Evolutionary conservation across 2,329 filamentous ascomycete species (phyloP).

Genomic region (Colletotrichum orchidophilum): DNA sequence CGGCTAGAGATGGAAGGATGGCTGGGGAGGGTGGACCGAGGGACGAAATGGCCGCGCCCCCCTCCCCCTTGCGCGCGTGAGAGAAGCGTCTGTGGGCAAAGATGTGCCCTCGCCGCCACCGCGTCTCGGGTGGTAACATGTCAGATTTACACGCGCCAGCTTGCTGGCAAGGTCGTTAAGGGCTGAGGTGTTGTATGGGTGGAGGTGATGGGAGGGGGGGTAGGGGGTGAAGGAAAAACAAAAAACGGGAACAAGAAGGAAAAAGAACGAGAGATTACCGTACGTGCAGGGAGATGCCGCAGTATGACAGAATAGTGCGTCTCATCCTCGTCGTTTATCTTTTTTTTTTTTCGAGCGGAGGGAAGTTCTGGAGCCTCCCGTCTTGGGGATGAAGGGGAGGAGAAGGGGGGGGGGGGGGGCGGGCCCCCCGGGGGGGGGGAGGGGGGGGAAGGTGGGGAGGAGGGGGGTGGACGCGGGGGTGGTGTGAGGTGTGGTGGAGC

Average conservation of each 20-base stretch:
- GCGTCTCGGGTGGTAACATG: constrained; percentile 30
- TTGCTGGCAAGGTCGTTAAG: no score
- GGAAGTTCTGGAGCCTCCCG: background rate
- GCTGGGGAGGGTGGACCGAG: background rate
- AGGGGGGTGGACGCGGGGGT: no score
- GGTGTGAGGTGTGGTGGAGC: no score
- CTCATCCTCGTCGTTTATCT: background rate
- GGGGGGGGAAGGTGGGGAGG: no score
- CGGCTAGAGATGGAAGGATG: background rate
- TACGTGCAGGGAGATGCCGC: constrained; percentile 21
- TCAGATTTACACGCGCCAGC: constrained; percentile 28
- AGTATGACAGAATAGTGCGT: constrained; percentile 28
- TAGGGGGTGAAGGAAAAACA: background rate
- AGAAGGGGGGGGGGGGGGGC: no score
- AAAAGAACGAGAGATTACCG: background rate
- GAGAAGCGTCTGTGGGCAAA: constrained; percentile 26
- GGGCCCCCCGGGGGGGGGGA: no score
- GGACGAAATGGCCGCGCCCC: background rate
- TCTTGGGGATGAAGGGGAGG: no score
- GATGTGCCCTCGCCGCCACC: constrained; percentile 20
- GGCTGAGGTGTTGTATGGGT: background rate
- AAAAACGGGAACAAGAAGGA: background rate
- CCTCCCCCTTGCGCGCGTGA: constrained; percentile 9
- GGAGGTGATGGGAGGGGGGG: background rate
- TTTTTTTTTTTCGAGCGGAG: background rate